Evolutionary conservation across 164 flowering plant species (phyloP), one percentile per base, ranked within the genome.

Genomic region (Chimonanthus salicifolius): DNA sequence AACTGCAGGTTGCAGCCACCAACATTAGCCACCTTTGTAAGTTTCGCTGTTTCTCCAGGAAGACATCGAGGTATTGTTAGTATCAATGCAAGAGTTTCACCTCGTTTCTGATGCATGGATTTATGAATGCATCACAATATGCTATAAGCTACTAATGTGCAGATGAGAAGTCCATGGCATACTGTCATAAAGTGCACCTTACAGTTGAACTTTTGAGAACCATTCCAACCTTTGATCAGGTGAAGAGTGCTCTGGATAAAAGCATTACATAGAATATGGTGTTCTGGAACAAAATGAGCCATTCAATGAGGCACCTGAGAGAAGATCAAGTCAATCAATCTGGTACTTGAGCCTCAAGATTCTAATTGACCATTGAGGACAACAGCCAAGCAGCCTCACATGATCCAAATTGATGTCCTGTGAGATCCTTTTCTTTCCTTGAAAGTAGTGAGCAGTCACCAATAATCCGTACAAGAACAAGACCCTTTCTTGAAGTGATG

Each of bases 401-500:
- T 33, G 15, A 54, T 10, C n/a, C 11, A 54, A 54, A 54, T 9
- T n/a, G 16, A 54, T 13, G 16, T 54, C 60, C 0, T 54, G 60
- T 54, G 11, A 5, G 16, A 9, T 15, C 60, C 3, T 11, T 54
- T 54, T 54, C 4, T 13, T 9, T 54, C 5, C 60, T 54, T 5
- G 4, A 54, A 54, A 8, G 5, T n/a, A 4, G 7, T 13, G 47
- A 13, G 18, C 1, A 45, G 7, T 47, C 43, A 68, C 70, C 70
- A 68, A 20, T 48, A 68, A 45, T 66, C 69, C n/a, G 45, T 13
- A 18, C 70, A 68, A 68, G 58, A 68, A 68, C 70, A 68, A 4
- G 43, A 68, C n/a, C 70, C 70, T 6, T 49, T 33, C 33, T 20
- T 68, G 51, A 68, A 68, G 51, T 7, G 13, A 48, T 68, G 70